phyloP scores from a whole-genome alignment of 2,329 filamentous ascomycete genomes.

The Cercospora canescens region DNA sequence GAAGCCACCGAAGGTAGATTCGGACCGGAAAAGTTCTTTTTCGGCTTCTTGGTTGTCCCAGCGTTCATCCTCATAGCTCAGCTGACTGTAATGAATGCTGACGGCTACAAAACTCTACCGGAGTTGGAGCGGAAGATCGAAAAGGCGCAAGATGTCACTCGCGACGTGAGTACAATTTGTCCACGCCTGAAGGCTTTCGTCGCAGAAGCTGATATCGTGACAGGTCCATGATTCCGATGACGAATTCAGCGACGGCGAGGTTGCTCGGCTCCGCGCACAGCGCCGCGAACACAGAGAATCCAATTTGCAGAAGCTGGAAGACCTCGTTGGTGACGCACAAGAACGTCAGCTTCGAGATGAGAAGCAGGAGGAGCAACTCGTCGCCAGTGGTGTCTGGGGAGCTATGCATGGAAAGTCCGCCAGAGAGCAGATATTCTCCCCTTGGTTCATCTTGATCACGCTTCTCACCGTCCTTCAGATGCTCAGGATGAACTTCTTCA shows the following conservation, averaged over 20 bases:
- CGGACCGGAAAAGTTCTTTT: conserved; percentile 50
- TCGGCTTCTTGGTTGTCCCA: conserved; percentile 48
- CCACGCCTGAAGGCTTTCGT: neutral
- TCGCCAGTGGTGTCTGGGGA: conserved; percentile 76
- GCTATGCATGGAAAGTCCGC: conserved; percentile 74
- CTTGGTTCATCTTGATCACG: conserved; percentile 83
- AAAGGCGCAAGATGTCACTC: conserved; percentile 59
- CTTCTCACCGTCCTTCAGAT: conserved; percentile 62
- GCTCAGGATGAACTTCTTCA: conserved; percentile 79
- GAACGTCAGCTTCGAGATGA: conserved; percentile 42
- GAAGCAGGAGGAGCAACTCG: conserved; percentile 20
- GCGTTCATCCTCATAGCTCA: conserved; percentile 44
- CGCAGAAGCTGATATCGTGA: neutral
- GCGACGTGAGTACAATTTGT: conserved; percentile 33
- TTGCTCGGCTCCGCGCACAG: conserved; percentile 54
- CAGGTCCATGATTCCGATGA: conserved; percentile 57
- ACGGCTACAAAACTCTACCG: conserved; percentile 59
- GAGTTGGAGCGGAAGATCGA: conserved; percentile 81
- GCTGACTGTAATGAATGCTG: conserved; percentile 49
- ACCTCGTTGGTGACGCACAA: conserved; percentile 68
- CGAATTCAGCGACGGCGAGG: conserved; percentile 55
- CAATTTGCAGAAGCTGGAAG: conserved; percentile 71
- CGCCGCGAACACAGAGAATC: conserved; percentile 62
- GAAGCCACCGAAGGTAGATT: conserved; percentile 44
- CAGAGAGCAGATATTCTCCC: conserved; percentile 69